A percentile compares a stretch with the other conserved stretches of the same genome.
Evolutionary conservation across 768 basidiomycete species (phyloP).

Genomic region (Dioszegia aurantiaca): DNA sequence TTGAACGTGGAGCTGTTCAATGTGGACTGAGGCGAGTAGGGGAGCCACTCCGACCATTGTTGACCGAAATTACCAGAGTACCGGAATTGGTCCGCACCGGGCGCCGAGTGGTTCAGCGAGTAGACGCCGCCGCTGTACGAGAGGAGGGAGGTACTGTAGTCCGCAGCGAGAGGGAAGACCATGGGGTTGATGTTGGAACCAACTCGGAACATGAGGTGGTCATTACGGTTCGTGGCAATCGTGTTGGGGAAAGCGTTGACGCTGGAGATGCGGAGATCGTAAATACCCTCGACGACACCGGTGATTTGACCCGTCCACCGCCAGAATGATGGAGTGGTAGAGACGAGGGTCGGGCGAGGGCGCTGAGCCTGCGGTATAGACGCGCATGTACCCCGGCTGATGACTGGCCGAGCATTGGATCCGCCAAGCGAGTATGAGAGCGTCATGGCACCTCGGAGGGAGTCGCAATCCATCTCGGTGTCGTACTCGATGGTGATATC

Average conservation of each 20-base stretch:
- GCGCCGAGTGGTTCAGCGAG: conserved; percentile 74
- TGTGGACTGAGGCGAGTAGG: conserved; percentile 68
- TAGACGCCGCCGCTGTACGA: conserved; percentile 63
- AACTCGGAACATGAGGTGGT: conserved; percentile 78
- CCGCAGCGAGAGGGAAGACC: conserved; percentile 72
- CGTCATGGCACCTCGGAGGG: conserved; percentile 63
- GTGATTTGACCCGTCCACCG: conserved; percentile 70
- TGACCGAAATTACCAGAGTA: conserved; percentile 83
- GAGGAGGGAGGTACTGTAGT: conserved; percentile 63
- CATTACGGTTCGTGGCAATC: conserved; percentile 60
- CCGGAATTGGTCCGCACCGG: conserved; percentile 80
- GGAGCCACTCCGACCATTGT: conserved; percentile 76
- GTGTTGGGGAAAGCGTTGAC: conserved; percentile 59
- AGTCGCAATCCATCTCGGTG: conserved; percentile 67
- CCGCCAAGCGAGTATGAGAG: conserved; percentile 71
- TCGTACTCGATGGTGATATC: conserved; percentile 78
- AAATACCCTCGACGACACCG: conserved; percentile 76
- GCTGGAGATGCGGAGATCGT: conserved; percentile 68
- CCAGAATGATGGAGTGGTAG: conserved; percentile 63
- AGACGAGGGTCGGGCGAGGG: conserved; percentile 57
- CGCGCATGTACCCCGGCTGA: conserved; percentile 51
- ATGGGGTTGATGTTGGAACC: conserved; percentile 71
- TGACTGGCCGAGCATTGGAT: conserved; percentile 60
- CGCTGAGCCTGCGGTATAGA: conserved; percentile 54
- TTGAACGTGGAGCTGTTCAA: conserved; percentile 62